Evolutionary conservation across 176 grass and related monocot genomes (phyloP), one percentile per base, ranked within the genome.

Genomic region (Aegilops sharonensis): DNA sequence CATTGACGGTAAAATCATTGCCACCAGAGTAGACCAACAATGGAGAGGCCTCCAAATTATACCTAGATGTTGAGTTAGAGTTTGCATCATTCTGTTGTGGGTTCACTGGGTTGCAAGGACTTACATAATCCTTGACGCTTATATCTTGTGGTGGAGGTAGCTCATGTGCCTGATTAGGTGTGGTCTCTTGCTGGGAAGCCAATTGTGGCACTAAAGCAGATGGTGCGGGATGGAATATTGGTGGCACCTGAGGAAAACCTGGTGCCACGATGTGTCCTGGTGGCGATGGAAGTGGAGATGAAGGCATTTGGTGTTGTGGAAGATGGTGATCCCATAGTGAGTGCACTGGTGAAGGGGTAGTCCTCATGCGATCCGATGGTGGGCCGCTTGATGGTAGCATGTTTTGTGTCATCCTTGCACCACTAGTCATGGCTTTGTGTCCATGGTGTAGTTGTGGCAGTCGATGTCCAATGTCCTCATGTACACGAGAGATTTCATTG

Each of bases 121-220:
- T 31, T 34, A 48, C 7, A 8, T 21, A 32, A 4, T 31, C 30
- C 1, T 5, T 3, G 48, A 77, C 15, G 2, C 11, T 4, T 21
- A 54, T 3, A 20, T 77, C 47, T 21, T 21, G 27, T 11, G 27
- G 27, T 6, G 74, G 15, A 77, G 74, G 47, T 77, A 11, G 8
- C 9, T 77, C 25, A 8, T 56, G 25, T 56, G 29, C 29, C 1
- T 17, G 27, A 56, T 21, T 2, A 34, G 17, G 2, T 32, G 52
- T 3, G 1, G 2, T 5, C 0, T 21, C 8, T 18, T 12, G 4
- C 1, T 21, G 4, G 15, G 15, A 56, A 11, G 15, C 15, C 0
- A 56, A 20, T 1, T 9, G 27, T 20, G 15, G 8, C 4, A 14
- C 15, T 27, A 2, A 32, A 76, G 14, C 2, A 20, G 1, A 31